Conservation (phyloP, 1,284 basidiomycete genomes). For the Acaromyces ingoldii region DNA sequence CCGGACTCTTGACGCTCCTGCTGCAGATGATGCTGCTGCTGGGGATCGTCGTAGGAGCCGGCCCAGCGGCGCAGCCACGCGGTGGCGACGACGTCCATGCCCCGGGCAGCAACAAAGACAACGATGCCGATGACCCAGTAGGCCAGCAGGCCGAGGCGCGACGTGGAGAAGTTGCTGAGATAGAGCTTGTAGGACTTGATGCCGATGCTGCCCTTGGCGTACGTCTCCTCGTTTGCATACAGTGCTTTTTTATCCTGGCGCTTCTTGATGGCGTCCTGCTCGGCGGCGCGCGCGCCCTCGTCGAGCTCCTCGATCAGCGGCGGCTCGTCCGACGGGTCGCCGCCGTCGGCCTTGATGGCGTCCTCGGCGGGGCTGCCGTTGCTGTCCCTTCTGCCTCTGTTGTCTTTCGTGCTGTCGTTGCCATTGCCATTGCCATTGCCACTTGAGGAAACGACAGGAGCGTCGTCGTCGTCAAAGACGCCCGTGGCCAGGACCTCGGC, state of each 20-base stretch:
- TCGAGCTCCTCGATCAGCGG: constrained; percentile 44
- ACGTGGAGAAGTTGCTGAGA: constrained; percentile 28
- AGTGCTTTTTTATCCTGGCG: constrained; percentile 30
- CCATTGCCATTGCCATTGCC: too few species aligned
- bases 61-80: constrained; percentile 50
- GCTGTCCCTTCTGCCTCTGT: too few species aligned
- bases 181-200: constrained; percentile 42
- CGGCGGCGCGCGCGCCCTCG: constrained; percentile 28
- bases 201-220: constrained; percentile 37
- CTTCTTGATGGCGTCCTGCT: constrained; percentile 34
- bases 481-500: constrained; percentile 61
- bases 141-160: constrained; percentile 16
- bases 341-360: constrained; percentile 16
- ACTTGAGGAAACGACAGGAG: neutral
- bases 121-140: constrained; percentile 35
- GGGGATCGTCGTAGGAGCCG: constrained; percentile 22
- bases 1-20: too few species aligned
- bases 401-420: too few species aligned
- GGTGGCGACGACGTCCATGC: constrained; percentile 35
- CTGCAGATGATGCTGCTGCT: too few species aligned
- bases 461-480: constrained; percentile 56
- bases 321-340: too few species aligned
- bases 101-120: constrained; percentile 34
- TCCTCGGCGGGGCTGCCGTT: neutral
- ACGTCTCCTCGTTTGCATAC: constrained; percentile 43